phyloP scores from a whole-genome alignment of 228 moss, liverwort and hornwort species.

The Sphagnum magellanicum region DNA sequence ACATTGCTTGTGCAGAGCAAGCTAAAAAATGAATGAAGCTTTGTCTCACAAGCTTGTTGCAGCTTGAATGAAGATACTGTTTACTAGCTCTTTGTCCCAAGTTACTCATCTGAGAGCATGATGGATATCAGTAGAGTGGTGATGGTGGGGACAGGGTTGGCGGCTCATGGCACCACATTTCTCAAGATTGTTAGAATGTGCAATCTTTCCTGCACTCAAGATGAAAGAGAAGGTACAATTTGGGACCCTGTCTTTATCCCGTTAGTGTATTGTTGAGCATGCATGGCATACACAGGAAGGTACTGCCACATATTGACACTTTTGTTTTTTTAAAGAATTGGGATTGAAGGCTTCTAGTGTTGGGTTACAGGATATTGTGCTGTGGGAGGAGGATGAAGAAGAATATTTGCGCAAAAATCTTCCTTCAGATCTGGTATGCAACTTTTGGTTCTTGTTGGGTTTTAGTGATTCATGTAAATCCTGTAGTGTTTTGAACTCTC shows the following conservation, averaged over 20 bases:
- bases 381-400: slow-evolving; percentile 60
- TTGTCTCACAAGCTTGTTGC: too few relatives aligned
- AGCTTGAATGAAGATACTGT: too few relatives aligned
- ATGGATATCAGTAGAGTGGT: too few relatives aligned
- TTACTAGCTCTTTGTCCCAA: not conserved
- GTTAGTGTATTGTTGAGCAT: not conserved
- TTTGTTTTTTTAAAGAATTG: not conserved
- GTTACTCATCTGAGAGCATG: not conserved
- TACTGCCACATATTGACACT: not conserved
- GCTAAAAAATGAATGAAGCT: not conserved
- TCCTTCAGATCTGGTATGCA: slow-evolving; percentile 43
- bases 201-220: slow-evolving; percentile 50
- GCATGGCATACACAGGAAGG: not conserved
- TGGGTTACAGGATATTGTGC: slow-evolving; percentile 36
- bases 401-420: slow-evolving; percentile 55
- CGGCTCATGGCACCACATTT: slow-evolving; percentile 46
- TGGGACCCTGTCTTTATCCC: not conserved
- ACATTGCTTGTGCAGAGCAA: not conserved
- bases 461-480: not conserved
- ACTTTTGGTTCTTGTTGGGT: not conserved
- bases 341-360: not conserved
- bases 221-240: slow-evolving; percentile 43
- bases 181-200: slow-evolving; percentile 41
- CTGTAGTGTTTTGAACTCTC: not conserved
- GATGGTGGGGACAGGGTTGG: slow-evolving; percentile 29